Percentiles rank a stretch among this genome's conserved stretches.
phyloP scores from a whole-genome alignment of 805 yeast genomes.

The Metschnikowia sp. region DNA sequence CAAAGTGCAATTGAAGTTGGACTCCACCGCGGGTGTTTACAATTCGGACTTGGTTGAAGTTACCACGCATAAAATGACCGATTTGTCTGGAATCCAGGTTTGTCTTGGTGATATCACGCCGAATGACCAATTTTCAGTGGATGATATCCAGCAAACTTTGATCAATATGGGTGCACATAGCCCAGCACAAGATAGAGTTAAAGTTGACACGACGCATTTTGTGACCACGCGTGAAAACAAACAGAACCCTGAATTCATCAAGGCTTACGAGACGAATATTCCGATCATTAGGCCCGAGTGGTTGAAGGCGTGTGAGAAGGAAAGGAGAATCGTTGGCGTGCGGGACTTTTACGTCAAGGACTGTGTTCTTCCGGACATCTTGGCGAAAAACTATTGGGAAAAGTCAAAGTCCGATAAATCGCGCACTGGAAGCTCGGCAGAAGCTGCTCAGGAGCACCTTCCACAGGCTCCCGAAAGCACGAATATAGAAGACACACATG shows the following conservation, averaged over 20 bases:
- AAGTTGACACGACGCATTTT: slow-evolving; percentile 92
- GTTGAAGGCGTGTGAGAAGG: slow-evolving; percentile 90
- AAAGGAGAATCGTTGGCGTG: slow-evolving; percentile 89
- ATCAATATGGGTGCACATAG: slow-evolving; percentile 71
- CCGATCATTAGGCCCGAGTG: slow-evolving; percentile 96
- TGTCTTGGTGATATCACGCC: slow-evolving; percentile 80
- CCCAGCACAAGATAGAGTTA: slow-evolving; percentile 68
- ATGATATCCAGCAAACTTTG: slow-evolving; percentile 62
- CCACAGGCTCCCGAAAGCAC: background rate
- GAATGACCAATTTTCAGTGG: slow-evolving; percentile 40
- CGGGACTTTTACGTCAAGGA: slow-evolving; percentile 74
- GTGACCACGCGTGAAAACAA: slow-evolving; percentile 60
- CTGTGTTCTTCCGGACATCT: slow-evolving; percentile 42
- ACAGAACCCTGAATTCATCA: slow-evolving; percentile 68
- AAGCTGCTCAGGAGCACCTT: background rate
- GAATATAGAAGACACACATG: background rate
- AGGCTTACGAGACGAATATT: slow-evolving; percentile 80
- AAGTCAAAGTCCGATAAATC: background rate
- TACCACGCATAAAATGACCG: slow-evolving; percentile 94
- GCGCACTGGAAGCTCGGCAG: too few relatives aligned
- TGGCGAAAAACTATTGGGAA: slow-evolving; percentile 41
- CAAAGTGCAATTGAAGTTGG: slow-evolving; percentile 73
- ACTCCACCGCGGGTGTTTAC: slow-evolving; percentile 87
- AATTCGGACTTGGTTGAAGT: slow-evolving; percentile 64
- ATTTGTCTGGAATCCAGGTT: slow-evolving; percentile 85